Evolutionary conservation across 345 rosid genomes (phyloP).

Genomic region (Euclidium syriacum): DNA sequence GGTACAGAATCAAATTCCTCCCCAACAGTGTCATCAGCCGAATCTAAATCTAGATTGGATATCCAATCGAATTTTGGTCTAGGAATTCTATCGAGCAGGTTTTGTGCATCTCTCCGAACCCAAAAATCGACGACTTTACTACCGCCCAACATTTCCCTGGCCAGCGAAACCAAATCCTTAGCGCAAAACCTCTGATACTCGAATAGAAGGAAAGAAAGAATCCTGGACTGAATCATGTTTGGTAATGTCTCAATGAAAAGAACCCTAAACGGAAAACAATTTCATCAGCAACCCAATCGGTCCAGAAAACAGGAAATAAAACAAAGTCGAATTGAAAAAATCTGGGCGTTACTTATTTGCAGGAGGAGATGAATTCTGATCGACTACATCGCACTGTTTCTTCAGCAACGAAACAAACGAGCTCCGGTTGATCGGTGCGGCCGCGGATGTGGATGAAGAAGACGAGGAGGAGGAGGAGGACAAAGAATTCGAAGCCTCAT

Average conservation of each 20-base stretch:
- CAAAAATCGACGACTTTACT: constrained; percentile 43
- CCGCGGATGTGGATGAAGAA: constrained; percentile 23
- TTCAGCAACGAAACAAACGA: constrained; percentile 55
- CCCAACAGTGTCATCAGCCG: constrained; percentile 25
- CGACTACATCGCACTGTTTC: constrained; percentile 27
- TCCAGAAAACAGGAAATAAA: background rate
- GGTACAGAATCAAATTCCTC: constrained; percentile 52
- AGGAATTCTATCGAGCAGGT: constrained; percentile 60
- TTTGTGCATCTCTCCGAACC: constrained; percentile 57
- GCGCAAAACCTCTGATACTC: constrained; percentile 47
- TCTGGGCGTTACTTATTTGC: constrained; percentile 39
- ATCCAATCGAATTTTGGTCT: constrained; percentile 35
- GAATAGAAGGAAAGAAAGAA: constrained; percentile 51
- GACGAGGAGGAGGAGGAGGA: background rate
- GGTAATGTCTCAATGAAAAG: constrained; percentile 74
- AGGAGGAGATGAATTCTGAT: constrained; percentile 27
- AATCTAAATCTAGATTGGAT: constrained; percentile 41
- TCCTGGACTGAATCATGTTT: constrained; percentile 50
- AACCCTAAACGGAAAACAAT: constrained; percentile 33
- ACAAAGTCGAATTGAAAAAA: background rate
- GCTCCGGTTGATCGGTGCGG: constrained; percentile 47
- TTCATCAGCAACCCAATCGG: constrained; percentile 4
- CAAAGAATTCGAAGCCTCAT: constrained; percentile 36
- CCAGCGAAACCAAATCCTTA: constrained; percentile 44
- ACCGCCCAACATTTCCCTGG: constrained; percentile 39